A percentile compares a stretch with the other conserved stretches of the same genome.
Evolutionary conservation across 2,329 filamentous ascomycete genomes (phyloP).

Genomic region (Alternaria viburni): DNA sequence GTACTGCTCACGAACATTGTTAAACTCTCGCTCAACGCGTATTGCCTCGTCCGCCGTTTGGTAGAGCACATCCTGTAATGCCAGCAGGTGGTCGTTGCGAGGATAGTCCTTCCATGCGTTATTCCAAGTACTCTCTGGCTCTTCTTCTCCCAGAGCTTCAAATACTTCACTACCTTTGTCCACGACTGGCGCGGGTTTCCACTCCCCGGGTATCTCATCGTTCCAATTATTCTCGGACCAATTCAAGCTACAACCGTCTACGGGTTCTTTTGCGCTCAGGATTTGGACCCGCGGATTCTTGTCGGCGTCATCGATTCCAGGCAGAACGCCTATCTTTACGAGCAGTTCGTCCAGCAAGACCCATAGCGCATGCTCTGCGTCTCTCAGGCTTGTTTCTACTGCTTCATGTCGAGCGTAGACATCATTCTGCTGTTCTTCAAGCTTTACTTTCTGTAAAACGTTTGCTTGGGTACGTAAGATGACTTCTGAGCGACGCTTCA

Average conservation of each 20-base stretch:
- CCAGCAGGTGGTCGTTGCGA: neutral
- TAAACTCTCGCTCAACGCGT: neutral
- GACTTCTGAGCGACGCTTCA: too few species aligned
- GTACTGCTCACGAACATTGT: neutral
- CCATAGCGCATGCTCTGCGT: too few species aligned
- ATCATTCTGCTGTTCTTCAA: too few species aligned
- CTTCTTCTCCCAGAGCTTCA: neutral
- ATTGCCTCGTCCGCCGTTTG: neutral
- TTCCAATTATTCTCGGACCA: neutral
- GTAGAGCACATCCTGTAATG: neutral
- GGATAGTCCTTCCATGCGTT: neutral
- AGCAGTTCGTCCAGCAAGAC: neutral
- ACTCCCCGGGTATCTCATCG: neutral
- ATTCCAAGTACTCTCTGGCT: neutral
- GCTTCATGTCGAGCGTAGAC: neutral
- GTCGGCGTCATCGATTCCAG: neutral
- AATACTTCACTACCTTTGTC: neutral
- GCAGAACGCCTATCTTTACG: neutral
- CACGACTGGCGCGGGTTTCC: neutral
- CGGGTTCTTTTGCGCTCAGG: accelerated
- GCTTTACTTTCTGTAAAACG: too few species aligned
- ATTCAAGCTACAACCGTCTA: accelerated
- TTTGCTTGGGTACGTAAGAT: too few species aligned
- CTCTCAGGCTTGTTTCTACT: too few species aligned
- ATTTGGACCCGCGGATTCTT: neutral